phyloP scores from a whole-genome alignment of 495 filamentous ascomycete species.

The Podospora conica region DNA sequence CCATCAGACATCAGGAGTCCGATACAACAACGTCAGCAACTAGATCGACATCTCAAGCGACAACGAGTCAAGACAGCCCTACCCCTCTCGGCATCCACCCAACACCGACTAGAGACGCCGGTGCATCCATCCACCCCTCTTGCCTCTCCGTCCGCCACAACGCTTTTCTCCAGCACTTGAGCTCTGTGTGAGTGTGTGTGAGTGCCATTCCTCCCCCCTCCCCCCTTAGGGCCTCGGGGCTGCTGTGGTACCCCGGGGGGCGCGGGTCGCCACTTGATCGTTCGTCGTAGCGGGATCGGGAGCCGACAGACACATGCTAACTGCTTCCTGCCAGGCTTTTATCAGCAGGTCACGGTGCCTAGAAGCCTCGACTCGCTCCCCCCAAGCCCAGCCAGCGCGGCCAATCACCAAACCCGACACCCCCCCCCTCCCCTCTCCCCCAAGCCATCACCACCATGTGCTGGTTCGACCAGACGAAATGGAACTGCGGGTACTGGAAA shows the following conservation, averaged over 20 bases:
- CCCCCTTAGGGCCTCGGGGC: too few species aligned
- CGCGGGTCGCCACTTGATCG: conserved; percentile 5
- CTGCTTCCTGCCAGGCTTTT: not conserved
- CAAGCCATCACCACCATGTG: conserved; percentile 46
- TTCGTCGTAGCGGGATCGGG: not conserved
- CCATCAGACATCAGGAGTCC: not conserved
- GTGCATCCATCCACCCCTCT: not conserved
- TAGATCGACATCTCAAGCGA: not conserved
- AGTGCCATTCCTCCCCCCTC: conserved; percentile 5
- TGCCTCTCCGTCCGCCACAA: not conserved
- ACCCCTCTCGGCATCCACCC: not conserved
- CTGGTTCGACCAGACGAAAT: conserved; percentile 58
- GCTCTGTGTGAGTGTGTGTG: conserved; percentile 1
- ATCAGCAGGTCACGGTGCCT: not conserved
- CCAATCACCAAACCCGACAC: not conserved
- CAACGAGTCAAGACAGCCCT: not conserved
- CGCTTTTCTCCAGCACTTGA: not conserved
- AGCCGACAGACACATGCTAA: conserved; percentile 5
- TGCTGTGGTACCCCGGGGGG: conserved; percentile 8
- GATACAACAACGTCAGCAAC: not conserved
- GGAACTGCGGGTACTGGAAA: conserved; percentile 82
- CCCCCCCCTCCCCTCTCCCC: not conserved
- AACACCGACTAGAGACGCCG: not conserved
- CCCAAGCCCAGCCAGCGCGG: not conserved
- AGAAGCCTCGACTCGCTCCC: too few species aligned